Evolutionary conservation across 257 asterid genomes (phyloP), one percentile per base, ranked within the genome.

Genomic region (Jasminum sambac): DNA sequence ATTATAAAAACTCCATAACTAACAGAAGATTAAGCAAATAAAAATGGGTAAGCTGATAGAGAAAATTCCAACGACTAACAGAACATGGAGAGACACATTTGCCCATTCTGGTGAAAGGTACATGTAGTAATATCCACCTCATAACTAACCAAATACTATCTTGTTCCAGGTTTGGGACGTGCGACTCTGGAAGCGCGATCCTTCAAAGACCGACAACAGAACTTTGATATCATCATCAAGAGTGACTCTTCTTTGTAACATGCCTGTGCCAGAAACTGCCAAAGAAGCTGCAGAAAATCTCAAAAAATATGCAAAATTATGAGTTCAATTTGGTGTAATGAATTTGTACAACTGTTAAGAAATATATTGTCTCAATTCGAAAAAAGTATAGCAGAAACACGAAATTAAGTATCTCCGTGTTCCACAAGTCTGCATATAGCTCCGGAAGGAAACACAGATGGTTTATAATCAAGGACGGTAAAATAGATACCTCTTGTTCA

Each of bases 91-190:
- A 42, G 16, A 42, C 48, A 42, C 48, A 42, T 42, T 42, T 44
- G 52, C 7, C 52, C 16, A 44, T 44, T 12, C 8, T 12, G 14
- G 5, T 16, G 8, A 44, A 44, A 7, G 19, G 19, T 44, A 14
- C 55, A 44, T 44, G 8, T 30, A 30, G 36, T 17, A 16, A 48
- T n/a, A n/a, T 48, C 25, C 11, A 48, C n/a, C 55, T 16, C 59
- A 48, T 4, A 5, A 48, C 43, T 48, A 48, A 48, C n/a, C 17
- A n/a, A 48, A 24, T 55, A 23, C 36, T 3, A 13, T 55, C 34
- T 55, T 19, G 62, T 55, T 7, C 48, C 80, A 83, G 88, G 86
- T 93, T 1, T 90, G 97, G 97, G 96, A 87, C 75, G 97, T 90
- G 59, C 64, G 75, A 23, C 75, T 92, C 5, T 90, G 82, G 77